A percentile compares a stretch with the other conserved stretches of the same genome.
Conservation (phyloP, 768 basidiomycete species). For the Tricholoma bakamatsutake region DNA sequence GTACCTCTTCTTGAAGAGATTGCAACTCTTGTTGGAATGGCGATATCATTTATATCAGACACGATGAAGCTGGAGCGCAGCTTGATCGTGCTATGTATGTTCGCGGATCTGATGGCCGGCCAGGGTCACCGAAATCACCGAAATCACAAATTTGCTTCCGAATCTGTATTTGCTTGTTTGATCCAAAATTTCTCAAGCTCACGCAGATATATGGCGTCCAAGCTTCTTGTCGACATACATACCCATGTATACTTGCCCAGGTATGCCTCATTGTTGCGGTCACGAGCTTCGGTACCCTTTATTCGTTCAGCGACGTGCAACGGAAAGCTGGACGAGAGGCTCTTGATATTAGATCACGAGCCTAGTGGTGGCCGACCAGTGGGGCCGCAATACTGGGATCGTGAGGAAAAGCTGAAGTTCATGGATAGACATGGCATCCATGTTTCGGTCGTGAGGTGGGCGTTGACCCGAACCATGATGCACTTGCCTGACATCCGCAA, state of each 20-base stretch:
- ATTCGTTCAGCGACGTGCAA: constrained; percentile 49
- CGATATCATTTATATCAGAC: constrained; percentile 7
- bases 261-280: constrained; percentile 65
- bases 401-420: constrained; percentile 69
- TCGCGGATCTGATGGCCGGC: not conserved
- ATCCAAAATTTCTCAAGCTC: not conserved
- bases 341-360: constrained; percentile 76
- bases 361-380: constrained; percentile 77
- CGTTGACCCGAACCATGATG: not conserved
- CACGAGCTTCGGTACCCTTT: constrained; percentile 57
- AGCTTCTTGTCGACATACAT: constrained; percentile 71
- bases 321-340: constrained; percentile 54
- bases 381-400: constrained; percentile 81
- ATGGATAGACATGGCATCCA: constrained; percentile 83
- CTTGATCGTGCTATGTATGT: not conserved
- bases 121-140: too few relatives aligned
- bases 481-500: not conserved
- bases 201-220: constrained; percentile 21
- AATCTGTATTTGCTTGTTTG: constrained; percentile 19
- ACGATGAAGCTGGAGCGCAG: not conserved
- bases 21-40: constrained; percentile 5
- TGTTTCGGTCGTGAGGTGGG: constrained; percentile 70
- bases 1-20: constrained; percentile 25
- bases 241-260: constrained; percentile 82
- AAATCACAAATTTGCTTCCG: constrained; percentile 8